These are phyloP conservation scores for Lactifluus pinguis DNA, from an alignment of 768 basidiomycete species.

Conservation along the genomic window DNA sequence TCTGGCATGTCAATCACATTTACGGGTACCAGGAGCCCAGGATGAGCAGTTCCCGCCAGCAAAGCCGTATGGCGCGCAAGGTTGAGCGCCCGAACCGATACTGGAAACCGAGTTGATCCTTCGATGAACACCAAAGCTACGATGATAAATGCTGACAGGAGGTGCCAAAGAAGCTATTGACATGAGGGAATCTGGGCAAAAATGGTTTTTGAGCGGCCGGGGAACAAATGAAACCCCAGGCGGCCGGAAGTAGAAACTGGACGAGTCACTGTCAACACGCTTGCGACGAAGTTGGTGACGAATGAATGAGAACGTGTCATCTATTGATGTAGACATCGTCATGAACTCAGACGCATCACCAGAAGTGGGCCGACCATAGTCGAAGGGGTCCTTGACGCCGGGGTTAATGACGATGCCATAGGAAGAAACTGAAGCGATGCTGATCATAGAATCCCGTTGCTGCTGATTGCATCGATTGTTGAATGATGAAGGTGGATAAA, in stretches of 20 bases:
- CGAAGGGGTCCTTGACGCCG: conserved; percentile 68
- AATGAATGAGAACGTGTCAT: conserved; percentile 68
- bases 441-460: conserved; percentile 53
- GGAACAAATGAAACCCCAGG: conserved; percentile 23
- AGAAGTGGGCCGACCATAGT: conserved; percentile 55
- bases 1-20: too few relatives aligned
- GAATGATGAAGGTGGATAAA: conserved; percentile 48
- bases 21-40: conserved; percentile 55
- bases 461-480: conserved; percentile 32
- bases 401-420: conserved; percentile 59
- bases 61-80: conserved; percentile 43
- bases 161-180: conserved; percentile 52
- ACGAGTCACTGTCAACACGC: conserved; percentile 67
- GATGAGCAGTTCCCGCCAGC: conserved; percentile 45
- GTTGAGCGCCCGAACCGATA: conserved; percentile 46
- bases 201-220: conserved; percentile 38
- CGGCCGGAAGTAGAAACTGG: conserved; percentile 66
- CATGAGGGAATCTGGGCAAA: conserved; percentile 44
- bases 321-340: conserved; percentile 34
- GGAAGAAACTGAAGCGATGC: conserved; percentile 73
- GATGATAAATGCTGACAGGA: conserved; percentile 66
- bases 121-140: conserved; percentile 42
- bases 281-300: conserved; percentile 31
- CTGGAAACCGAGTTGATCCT: conserved; percentile 53
- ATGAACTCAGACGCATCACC: conserved; percentile 52